phyloP scores from a whole-genome alignment of 1,139 yeast genomes.

The Hemisphaericaspora lyxosophila region DNA sequence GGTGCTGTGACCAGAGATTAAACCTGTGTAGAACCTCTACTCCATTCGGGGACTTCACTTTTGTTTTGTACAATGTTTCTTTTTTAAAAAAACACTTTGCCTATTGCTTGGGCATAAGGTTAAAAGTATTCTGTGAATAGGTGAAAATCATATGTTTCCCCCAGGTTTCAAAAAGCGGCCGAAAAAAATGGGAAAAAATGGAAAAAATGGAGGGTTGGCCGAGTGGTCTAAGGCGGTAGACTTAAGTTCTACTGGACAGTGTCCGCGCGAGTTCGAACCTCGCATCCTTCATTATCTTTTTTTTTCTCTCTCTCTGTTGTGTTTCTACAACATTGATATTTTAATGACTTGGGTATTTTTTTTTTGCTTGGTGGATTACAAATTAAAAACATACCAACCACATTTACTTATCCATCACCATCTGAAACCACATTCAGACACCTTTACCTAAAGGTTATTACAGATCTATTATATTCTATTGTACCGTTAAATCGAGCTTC shows the following conservation, averaged over 20 bases:
- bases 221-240: conserved; percentile 59
- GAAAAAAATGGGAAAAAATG: background rate
- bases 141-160: no score
- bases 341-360: background rate
- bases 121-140: no score
- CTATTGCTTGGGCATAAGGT: no score
- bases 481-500: conserved; percentile 17
- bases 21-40: no score
- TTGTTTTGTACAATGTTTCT: background rate
- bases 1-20: no score
- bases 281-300: conserved; percentile 67
- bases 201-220: conserved; percentile 49
- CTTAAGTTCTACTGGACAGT: conserved; percentile 53
- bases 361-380: background rate
- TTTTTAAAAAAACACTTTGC: background rate
- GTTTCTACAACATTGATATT: background rate
- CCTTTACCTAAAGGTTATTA: conserved; percentile 2
- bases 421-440: conserved; percentile 1
- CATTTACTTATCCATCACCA: background rate
- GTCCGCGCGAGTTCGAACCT: conserved; percentile 89
- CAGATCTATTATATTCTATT: conserved; percentile 9
- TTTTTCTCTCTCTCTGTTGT: background rate
- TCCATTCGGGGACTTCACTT: background rate
- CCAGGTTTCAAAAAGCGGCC: background rate
- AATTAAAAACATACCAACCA: background rate